Percentiles rank a stretch among this genome's conserved stretches.
Evolutionary conservation across 495 filamentous ascomycete species (phyloP).

Genomic region (Penicillium cosmopolitanum): DNA sequence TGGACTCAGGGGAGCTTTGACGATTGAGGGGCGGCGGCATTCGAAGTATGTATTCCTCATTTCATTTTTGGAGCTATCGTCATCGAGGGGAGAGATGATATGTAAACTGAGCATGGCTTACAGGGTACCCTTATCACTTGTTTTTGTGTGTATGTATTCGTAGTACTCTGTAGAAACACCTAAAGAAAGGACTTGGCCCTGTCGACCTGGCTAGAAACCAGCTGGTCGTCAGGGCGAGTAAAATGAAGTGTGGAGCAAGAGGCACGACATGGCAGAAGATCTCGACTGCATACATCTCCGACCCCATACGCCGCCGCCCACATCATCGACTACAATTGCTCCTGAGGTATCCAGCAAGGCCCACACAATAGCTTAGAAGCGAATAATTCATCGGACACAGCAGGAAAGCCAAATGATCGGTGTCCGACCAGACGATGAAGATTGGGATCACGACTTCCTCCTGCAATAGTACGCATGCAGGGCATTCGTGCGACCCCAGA

Average conservation of each 20-base stretch:
- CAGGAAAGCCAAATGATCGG: conserved; percentile 1
- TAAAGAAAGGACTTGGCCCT: not conserved
- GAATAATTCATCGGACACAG: not conserved
- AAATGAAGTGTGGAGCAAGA: conserved; percentile 2
- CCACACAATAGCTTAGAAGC: not conserved
- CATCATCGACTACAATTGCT: not conserved
- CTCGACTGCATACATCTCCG: not conserved
- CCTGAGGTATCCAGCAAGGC: not conserved
- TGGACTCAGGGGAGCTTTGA: no score
- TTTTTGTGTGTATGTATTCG: no score
- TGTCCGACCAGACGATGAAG: not conserved
- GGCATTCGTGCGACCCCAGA: conserved; percentile 1
- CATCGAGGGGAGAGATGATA: conserved; percentile 8
- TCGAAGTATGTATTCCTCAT: no score
- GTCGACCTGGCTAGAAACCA: not conserved
- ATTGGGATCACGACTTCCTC: not conserved
- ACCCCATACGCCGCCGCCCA: not conserved
- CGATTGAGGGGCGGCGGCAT: no score
- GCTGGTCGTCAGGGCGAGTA: not conserved
- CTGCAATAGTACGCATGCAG: not conserved
- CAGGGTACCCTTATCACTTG: not conserved
- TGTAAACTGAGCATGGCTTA: not conserved
- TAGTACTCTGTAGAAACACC: no score
- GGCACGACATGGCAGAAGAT: not conserved
- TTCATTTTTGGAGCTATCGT: conserved; percentile 10